Conservation (phyloP, 345 rosid genomes). For the Lepidium didymum region DNA sequence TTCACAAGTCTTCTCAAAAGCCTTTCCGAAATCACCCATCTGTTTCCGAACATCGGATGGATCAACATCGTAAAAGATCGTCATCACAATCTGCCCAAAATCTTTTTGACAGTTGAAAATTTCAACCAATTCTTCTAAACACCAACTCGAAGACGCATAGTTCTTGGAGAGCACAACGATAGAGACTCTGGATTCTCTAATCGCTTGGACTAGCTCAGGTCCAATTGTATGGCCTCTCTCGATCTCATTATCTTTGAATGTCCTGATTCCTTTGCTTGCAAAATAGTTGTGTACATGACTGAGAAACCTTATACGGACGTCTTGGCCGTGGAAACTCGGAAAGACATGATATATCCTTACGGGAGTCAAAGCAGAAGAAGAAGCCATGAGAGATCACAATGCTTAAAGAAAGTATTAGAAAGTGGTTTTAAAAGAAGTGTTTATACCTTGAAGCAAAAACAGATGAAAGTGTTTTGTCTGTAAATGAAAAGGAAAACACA, state of each 20-base stretch:
- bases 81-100: background rate
- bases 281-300: background rate
- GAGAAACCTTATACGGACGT: background rate
- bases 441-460: no score
- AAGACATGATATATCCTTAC: background rate
- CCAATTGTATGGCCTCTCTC: background rate
- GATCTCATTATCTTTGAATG: background rate
- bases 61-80: background rate
- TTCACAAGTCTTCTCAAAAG: background rate
- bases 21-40: background rate
- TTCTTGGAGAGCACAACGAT: background rate
- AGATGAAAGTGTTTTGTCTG: no score
- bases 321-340: background rate
- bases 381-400: background rate
- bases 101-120: background rate
- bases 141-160: background rate
- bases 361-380: background rate
- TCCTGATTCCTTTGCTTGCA: background rate
- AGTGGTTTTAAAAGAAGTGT: no score
- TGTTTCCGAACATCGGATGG: background rate
- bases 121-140: background rate
- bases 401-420: no score
- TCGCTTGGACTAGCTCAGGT: background rate
- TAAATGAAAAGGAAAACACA: no score
- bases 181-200: background rate